Conservation (phyloP, 805 yeast genomes). For the Priceomyces haplophilus region DNA sequence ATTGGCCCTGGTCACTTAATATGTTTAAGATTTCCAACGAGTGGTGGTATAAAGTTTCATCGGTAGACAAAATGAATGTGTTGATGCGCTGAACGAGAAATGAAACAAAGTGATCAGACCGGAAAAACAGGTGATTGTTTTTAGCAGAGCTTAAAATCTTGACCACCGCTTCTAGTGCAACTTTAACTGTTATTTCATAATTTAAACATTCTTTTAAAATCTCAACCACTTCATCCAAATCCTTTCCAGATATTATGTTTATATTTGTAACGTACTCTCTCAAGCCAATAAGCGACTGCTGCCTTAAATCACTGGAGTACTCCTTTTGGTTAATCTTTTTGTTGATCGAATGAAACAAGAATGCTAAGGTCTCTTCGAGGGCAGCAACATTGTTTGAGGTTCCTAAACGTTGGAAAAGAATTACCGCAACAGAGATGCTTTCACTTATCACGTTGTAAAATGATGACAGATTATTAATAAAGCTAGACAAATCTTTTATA, state of each 20-base stretch:
- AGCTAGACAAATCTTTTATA: conserved; percentile 19
- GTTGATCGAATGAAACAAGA: conserved; percentile 17
- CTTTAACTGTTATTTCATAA: conserved; percentile 25
- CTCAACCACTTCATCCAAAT: conserved; percentile 9
- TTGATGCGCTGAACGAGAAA: conserved; percentile 18
- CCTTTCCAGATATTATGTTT: conserved; percentile 8
- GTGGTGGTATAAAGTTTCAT: conserved; percentile 21
- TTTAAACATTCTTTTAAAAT: conserved; percentile 22
- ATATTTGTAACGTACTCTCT: conserved; percentile 18
- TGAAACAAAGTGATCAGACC: conserved; percentile 11
- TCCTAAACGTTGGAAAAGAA: conserved; percentile 14
- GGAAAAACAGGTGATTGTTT: conserved; percentile 11
- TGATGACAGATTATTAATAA: conserved; percentile 23
- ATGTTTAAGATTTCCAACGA: conserved; percentile 19
- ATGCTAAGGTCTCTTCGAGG: conserved; percentile 3
- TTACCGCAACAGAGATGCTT: conserved; percentile 21
- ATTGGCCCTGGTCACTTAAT: conserved; percentile 3
- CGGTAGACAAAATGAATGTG: conserved; percentile 24
- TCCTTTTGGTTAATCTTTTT: conserved; percentile 18
- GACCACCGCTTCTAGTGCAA: conserved; percentile 24
- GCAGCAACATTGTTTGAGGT: conserved; percentile 5
- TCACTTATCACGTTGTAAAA: conserved; percentile 27
- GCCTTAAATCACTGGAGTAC: conserved; percentile 30
- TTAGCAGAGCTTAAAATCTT: conserved; percentile 10
- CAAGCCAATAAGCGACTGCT: conserved; percentile 21